Evolutionary conservation across 257 asterid genomes (phyloP), one percentile per base, ranked within the genome.

Genomic region (Solanum okadae): DNA sequence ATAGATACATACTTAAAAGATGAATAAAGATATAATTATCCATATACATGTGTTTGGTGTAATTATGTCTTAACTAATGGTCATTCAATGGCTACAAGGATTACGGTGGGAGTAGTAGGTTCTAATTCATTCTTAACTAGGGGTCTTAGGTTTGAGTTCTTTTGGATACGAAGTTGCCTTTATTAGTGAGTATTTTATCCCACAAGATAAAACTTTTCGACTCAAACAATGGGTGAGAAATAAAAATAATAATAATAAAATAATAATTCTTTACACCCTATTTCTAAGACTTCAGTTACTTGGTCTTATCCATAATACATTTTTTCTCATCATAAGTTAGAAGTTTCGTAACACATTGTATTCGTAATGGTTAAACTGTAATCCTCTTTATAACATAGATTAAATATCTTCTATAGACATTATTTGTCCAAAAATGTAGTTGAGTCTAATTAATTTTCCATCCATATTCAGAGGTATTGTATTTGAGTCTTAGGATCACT

Each of bases 111-210:
- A 18, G 65, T 6, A 20, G 2, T 56, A 56, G 10, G 25, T 56
- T 56, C 1, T 56, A 1, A 18, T 56, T 56, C n/a, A 56, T 56
- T 56, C 25, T 56, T 1, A 2, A 56, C 11, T 20, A 56, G 2
- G 7, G 2, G 10, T 20, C 1, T 20, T 56, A 56, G 2, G 2
- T 6, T 20, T 0, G 11, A 56, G n/a, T 1, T 56, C 10, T 20
- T 56, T 56, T 2, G 10, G 0, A 20, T 56, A 56, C 11, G 0
- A 56, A 20, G 0, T 56, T 0, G 0, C n/a, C n/a, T 56, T 56
- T 56, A 56, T 2, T 20, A 56, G 10, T 16, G 4, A 52, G 10
- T 0, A 56, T 20, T 56, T 56, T 20, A 56, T 1, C 10, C n/a
- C n/a, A 18, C 11, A 56, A 18, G 23, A 0, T 56, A 56, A 56